These are phyloP conservation scores for Pichia cabralensis DNA, from an alignment of 805 yeast genomes.

Conservation along the genomic window DNA sequence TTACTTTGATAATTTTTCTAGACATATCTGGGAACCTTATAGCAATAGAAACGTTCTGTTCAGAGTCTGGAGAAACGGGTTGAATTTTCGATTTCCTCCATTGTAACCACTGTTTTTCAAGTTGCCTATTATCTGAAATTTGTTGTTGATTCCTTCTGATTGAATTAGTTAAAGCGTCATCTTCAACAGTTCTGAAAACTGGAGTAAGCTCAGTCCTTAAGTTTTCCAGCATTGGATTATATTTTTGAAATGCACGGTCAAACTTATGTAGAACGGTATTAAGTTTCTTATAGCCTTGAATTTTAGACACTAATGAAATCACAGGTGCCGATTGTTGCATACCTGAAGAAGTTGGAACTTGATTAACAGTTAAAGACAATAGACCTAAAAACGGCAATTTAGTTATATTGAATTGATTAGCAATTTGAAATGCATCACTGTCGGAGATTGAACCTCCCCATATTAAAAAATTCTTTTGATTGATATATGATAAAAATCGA, in stretches of 20 bases:
- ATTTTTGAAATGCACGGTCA: conserved; percentile 31
- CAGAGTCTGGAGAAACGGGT: conserved; percentile 13
- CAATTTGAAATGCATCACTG: conserved; percentile 76
- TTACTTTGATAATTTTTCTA: conserved; percentile 43
- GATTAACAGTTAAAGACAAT: conserved; percentile 54
- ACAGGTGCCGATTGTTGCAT: conserved; percentile 43
- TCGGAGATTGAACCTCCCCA: conserved; percentile 88
- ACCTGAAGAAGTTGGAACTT: conserved; percentile 46
- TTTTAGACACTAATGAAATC: conserved; percentile 48
- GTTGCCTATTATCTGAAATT: too few relatives aligned
- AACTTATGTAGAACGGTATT: conserved; percentile 30
- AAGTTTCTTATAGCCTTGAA: conserved; percentile 48
- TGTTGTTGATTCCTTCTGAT: conserved; percentile 51
- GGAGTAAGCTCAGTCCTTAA: too few relatives aligned
- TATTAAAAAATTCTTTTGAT: conserved; percentile 43
- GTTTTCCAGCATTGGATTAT: conserved; percentile 55
- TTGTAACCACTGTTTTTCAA: conserved; percentile 31
- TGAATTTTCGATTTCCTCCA: conserved; percentile 32
- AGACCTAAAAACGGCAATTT: conserved; percentile 78
- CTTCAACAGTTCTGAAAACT: conserved; percentile 64
- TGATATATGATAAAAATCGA: conserved; percentile 36
- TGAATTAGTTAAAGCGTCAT: conserved; percentile 64
- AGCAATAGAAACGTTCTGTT: conserved; percentile 50
- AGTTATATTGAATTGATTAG: conserved; percentile 61
- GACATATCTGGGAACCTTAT: conserved; percentile 56